Evolutionary conservation across 805 yeast species (phyloP).

Genomic region (Tetrapisispora phaffii): DNA sequence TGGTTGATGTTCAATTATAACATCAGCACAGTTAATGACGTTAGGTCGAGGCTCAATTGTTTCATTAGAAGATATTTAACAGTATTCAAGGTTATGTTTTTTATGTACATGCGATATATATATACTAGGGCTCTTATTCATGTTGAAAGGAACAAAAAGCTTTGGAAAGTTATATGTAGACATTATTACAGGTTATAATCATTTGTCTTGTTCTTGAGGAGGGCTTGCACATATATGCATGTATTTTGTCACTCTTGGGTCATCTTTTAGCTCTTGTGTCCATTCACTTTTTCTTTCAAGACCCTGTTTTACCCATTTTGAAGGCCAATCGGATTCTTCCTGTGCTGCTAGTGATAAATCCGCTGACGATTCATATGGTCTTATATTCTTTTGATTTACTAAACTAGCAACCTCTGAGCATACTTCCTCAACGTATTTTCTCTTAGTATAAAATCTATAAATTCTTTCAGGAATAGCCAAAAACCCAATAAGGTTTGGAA

Average conservation of each 20-base stretch:
- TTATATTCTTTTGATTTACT: slow-evolving; percentile 35
- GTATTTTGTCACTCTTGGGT: slow-evolving; percentile 43
- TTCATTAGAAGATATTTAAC: too few relatives aligned
- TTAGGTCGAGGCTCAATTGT: not conserved
- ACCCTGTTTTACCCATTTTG: slow-evolving; percentile 73
- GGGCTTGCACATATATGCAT: not conserved
- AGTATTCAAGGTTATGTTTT: too few relatives aligned
- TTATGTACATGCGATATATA: not conserved
- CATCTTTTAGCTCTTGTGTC: slow-evolving; percentile 66
- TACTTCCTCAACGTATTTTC: slow-evolving; percentile 59
- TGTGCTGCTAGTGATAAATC: slow-evolving; percentile 34
- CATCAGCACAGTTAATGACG: too few relatives aligned
- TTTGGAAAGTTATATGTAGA: too few relatives aligned
- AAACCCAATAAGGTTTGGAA: slow-evolving; percentile 75
- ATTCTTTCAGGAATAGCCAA: slow-evolving; percentile 64
- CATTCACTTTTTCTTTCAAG: slow-evolving; percentile 71
- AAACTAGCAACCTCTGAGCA: slow-evolving; percentile 50
- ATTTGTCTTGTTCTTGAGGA: not conserved
- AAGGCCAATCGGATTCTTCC: slow-evolving; percentile 78
- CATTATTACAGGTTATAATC: too few relatives aligned
- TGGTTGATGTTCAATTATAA: too few relatives aligned
- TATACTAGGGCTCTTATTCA: too few relatives aligned
- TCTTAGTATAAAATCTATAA: slow-evolving; percentile 64
- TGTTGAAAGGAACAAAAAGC: too few relatives aligned
- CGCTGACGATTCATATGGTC: slow-evolving; percentile 39